These are phyloP conservation scores for Macrotyloma uniflorum DNA, from an alignment of 306 rosid species.

Conservation along the genomic window DNA sequence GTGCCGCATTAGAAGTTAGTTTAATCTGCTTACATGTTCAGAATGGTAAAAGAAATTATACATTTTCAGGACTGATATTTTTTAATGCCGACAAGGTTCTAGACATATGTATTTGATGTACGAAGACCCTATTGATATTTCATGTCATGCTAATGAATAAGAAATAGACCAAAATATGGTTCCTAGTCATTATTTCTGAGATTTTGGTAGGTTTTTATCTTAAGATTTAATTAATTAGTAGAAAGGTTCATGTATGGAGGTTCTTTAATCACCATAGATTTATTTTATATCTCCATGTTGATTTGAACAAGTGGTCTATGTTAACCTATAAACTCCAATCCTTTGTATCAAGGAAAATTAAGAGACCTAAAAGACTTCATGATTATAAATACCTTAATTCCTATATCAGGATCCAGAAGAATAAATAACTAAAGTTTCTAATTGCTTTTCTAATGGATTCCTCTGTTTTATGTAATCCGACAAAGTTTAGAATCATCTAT, in stretches of 20 bases:
- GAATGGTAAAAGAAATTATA: conserved; percentile 23
- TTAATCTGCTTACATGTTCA: conserved; percentile 26
- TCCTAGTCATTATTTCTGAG: background rate
- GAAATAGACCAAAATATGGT: background rate
- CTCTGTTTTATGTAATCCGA: background rate
- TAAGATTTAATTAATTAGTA: background rate
- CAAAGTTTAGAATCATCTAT: background rate
- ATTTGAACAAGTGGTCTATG: conserved; percentile 6
- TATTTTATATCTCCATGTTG: background rate
- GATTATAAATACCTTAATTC: background rate
- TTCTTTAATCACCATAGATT: background rate
- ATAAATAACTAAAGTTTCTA: background rate
- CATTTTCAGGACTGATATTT: conserved; percentile 10
- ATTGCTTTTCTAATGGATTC: background rate
- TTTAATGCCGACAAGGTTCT: conserved; percentile 7
- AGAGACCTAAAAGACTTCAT: background rate
- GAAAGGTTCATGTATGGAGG: background rate
- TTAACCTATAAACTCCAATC: background rate
- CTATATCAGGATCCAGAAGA: background rate
- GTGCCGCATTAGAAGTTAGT: conserved; percentile 2
- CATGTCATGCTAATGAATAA: background rate
- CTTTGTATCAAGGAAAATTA: background rate
- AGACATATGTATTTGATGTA: conserved; percentile 10
- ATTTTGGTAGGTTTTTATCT: background rate
- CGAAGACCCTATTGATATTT: background rate